Evolutionary conservation across 805 yeast genomes (phyloP).

Genomic region (Ogataea parapolymorpha): DNA sequence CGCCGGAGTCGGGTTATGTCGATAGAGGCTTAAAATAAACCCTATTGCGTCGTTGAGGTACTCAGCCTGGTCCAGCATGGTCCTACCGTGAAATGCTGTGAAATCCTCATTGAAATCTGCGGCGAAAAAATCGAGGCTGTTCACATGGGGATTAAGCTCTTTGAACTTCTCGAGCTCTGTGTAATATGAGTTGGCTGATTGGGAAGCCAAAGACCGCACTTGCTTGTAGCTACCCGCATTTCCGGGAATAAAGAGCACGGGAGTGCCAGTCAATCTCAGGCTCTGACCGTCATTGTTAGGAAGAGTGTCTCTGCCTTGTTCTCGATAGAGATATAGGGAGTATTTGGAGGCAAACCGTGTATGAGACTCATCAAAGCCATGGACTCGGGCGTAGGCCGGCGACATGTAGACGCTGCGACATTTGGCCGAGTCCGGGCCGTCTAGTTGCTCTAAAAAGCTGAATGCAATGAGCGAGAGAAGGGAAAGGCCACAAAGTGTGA

Average conservation of each 20-base stretch:
- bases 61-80: conserved; percentile 90
- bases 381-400: conserved; percentile 76
- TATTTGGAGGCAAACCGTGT: conserved; percentile 76
- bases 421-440: conserved; percentile 45
- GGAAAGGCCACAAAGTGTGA: conserved; percentile 25
- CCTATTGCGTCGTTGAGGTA: conserved; percentile 83
- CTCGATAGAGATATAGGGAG: conserved; percentile 81
- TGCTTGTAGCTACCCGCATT: conserved; percentile 95
- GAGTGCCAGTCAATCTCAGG: conserved; percentile 59
- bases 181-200: conserved; percentile 55
- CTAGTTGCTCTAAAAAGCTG: conserved; percentile 28
- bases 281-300: conserved; percentile 40
- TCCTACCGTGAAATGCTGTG: conserved; percentile 94
- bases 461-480: conserved; percentile 26
- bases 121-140: conserved; percentile 76
- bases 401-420: conserved; percentile 77
- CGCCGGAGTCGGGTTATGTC: conserved; percentile 26
- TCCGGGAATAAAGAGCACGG: conserved; percentile 93
- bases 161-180: conserved; percentile 31
- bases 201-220: conserved; percentile 88
- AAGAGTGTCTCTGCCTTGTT: conserved; percentile 61
- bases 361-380: conserved; percentile 67
- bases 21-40: conserved; percentile 70
- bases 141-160: conserved; percentile 31
- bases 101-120: conserved; percentile 95